Conservation (phyloP, 192 early-diverging fungal genomes). For the Entomortierella parvispora region DNA sequence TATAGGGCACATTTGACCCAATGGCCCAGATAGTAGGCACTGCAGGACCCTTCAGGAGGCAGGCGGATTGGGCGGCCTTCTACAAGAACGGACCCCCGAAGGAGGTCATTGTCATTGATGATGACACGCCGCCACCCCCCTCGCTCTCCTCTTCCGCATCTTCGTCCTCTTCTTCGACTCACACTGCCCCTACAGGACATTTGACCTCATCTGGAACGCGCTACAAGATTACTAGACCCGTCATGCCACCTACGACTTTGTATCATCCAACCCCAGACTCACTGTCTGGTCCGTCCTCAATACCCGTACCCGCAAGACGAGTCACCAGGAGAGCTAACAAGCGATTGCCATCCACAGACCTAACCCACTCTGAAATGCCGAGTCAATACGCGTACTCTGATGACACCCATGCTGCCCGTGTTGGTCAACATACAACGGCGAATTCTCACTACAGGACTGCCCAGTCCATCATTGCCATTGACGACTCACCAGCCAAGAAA, state of each 20-base stretch:
- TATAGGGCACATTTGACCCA: too few relatives aligned
- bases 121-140: slow-evolving; percentile 46
- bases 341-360: slow-evolving; percentile 23
- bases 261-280: slow-evolving; percentile 6
- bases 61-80: slow-evolving; percentile 36
- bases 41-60: neutral
- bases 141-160: slow-evolving; percentile 32
- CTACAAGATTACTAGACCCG: slow-evolving; percentile 11
- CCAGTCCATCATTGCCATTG: slow-evolving; percentile 2
- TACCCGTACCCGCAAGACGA: slow-evolving; percentile 12
- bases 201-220: slow-evolving; percentile 19
- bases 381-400: neutral
- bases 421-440: neutral
- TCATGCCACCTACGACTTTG: slow-evolving; percentile 7
- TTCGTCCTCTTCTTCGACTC: slow-evolving; percentile 29
- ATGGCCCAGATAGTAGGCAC: neutral
- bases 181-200: slow-evolving; percentile 22
- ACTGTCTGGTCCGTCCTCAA: slow-evolving; percentile 2
- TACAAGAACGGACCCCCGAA: slow-evolving; percentile 53
- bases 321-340: slow-evolving; percentile 44
- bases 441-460: neutral
- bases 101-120: slow-evolving; percentile 53
- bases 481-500: slow-evolving; percentile 24
- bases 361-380: slow-evolving; percentile 11
- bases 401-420: slow-evolving; percentile 5